phyloP scores from a whole-genome alignment of 2,329 filamentous ascomycete species.

The Phialophora macrospora region DNA sequence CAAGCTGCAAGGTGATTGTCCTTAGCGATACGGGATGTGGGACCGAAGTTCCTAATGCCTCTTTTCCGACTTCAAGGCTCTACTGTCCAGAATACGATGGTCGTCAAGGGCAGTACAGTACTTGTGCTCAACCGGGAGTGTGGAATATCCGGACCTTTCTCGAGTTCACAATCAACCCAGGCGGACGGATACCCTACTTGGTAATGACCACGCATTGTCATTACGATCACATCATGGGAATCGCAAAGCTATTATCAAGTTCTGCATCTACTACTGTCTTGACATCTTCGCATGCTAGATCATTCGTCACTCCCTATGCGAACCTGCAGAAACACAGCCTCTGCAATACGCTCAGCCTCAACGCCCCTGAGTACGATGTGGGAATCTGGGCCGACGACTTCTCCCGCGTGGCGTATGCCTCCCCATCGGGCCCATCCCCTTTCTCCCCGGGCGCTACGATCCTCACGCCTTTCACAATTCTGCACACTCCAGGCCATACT shows the following conservation, averaged over 20 bases:
- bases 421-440: not conserved
- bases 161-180: slow-evolving; percentile 34
- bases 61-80: not conserved
- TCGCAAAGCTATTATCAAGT: slow-evolving; percentile 33
- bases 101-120: not conserved
- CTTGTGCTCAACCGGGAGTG: slow-evolving; percentile 8
- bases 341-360: slow-evolving; percentile 25
- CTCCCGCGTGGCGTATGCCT: slow-evolving; percentile 16
- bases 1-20: slow-evolving; percentile 29
- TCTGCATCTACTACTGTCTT: slow-evolving; percentile 28
- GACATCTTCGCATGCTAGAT: slow-evolving; percentile 30
- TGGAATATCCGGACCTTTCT: slow-evolving; percentile 37
- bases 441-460: slow-evolving; percentile 1
- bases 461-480: slow-evolving; percentile 24
- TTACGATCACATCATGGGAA: slow-evolving; percentile 45
- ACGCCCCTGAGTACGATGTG: slow-evolving; percentile 33
- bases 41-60: slow-evolving; percentile 17
- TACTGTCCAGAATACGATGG: not conserved
- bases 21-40: slow-evolving; percentile 38
- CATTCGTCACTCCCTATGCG: slow-evolving; percentile 33
- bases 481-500: slow-evolving; percentile 38
- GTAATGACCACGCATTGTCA: slow-evolving; percentile 38
- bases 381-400: slow-evolving; percentile 33
- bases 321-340: slow-evolving; percentile 37
- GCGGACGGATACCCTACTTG: slow-evolving; percentile 31